Base-by-base conservation (phyloP, 805 yeast species). In the Spathaspora gorwiae region DNA sequence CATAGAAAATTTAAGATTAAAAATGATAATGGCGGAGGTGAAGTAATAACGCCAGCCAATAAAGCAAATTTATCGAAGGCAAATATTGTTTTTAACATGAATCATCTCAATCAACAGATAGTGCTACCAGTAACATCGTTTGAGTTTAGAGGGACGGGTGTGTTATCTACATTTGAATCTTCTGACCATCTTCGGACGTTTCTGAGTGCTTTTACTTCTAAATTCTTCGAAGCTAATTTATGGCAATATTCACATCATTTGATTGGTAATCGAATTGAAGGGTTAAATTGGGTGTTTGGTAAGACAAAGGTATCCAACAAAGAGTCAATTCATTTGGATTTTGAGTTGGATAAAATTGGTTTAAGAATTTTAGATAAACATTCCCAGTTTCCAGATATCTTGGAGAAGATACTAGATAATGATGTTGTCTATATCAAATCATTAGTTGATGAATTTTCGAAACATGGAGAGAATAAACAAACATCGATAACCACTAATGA, bases 341-440 rank as follows among this genome's bases (percentile, higher is more conserved):
- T 46, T 8, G 49, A 40, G 9, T 19, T 43, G 14, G 26, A 33
- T 13, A 41, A 43, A 24, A 8, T 46, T 8, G 35, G 31, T 11
- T 10, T 43, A n/a, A 40, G 39, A 13, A 29, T 38, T 5, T 32
- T 39, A 6, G 51, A 47, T 38, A 41, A 45, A 39, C 36, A 39
- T 8, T 49, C 46, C 19, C 39, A 37, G 8, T 50, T 60, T 7
- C 39, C 45, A 2, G 37, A 44, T 5, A 44, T 46, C 3, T 34
- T 59, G 12, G 33, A 42, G 15, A 34, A 39, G 12, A 39, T 54
- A 1, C 33, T 56, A 4, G 48, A 50, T 10, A 29, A 43, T 6
- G 63, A 57, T 40, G 40, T 56, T 0, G 35, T 37, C 0, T 58
- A 50, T 38, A 15, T 57, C 5, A 42, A 35, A 26, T 39, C 34